A percentile compares a stretch with the other conserved stretches of the same genome.
Evolutionary conservation across 2,329 filamentous ascomycete genomes (phyloP).

Genomic region (Cercospora nicotianae): DNA sequence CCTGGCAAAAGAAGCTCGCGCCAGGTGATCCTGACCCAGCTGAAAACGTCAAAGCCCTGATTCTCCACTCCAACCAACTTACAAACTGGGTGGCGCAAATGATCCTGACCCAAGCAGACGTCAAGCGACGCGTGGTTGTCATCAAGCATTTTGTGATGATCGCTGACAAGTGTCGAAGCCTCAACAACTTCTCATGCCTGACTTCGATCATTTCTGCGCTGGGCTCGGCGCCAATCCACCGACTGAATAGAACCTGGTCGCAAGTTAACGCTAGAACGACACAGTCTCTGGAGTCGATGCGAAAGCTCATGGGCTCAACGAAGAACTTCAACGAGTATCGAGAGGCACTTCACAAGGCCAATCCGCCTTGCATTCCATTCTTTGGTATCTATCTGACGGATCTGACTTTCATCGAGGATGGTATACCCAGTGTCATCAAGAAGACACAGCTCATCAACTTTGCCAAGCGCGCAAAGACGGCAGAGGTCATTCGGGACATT

Average conservation of each 20-base stretch:
- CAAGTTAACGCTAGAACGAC: slow-evolving; percentile 85
- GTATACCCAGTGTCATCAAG: slow-evolving; percentile 93
- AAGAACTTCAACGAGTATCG: slow-evolving; percentile 98
- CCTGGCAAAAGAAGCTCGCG: slow-evolving; percentile 92
- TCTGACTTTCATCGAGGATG: slow-evolving; percentile 97
- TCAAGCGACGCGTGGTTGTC: slow-evolving; percentile 93
- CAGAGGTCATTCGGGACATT: slow-evolving; percentile 96
- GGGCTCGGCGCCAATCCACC: slow-evolving; percentile 90
- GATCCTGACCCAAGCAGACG: slow-evolving; percentile 91
- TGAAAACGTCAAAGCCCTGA: slow-evolving; percentile 91
- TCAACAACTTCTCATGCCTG: slow-evolving; percentile 97
- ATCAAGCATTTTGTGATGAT: slow-evolving; percentile 98
- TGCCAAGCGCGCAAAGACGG: slow-evolving; percentile 95
- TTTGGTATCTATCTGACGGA: slow-evolving; percentile 99
- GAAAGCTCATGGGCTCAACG: slow-evolving; percentile 90
- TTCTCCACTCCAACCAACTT: slow-evolving; percentile 96
- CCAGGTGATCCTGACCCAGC: slow-evolving; percentile 83
- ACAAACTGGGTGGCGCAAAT: slow-evolving; percentile 99
- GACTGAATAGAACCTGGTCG: slow-evolving; percentile 89
- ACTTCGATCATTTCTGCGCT: slow-evolving; percentile 97
- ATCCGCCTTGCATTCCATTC: slow-evolving; percentile 96
- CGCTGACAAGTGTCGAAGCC: slow-evolving; percentile 88
- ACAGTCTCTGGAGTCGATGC: slow-evolving; percentile 81
- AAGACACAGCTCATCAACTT: slow-evolving; percentile 98
- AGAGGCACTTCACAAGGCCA: slow-evolving; percentile 86